Evolutionary conservation across 352 stramenopile species (phyloP).

Genomic region (Aphanomyces euteiches): DNA sequence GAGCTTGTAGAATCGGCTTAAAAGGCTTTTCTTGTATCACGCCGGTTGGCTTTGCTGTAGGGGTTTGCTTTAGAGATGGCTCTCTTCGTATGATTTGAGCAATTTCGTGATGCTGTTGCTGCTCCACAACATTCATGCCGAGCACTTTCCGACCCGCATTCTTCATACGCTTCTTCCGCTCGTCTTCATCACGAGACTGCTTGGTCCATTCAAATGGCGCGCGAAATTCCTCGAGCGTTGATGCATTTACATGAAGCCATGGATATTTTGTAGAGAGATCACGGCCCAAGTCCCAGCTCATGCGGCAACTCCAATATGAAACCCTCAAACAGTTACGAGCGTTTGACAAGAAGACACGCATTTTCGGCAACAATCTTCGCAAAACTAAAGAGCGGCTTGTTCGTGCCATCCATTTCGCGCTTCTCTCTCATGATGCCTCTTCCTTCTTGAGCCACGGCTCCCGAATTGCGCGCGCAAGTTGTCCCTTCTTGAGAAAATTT

Average conservation of each 20-base stretch:
- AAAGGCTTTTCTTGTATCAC: no score
- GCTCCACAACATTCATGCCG: background rate
- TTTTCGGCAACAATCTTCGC: no score
- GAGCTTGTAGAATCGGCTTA: no score
- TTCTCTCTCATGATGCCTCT: no score
- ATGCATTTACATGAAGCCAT: constrained; percentile 62
- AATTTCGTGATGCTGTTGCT: constrained; percentile 7
- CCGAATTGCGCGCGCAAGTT: no score
- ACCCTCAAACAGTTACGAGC: background rate
- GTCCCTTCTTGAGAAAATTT: no score
- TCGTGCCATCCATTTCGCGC: no score
- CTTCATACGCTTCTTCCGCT: background rate
- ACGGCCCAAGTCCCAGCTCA: constrained; percentile 48
- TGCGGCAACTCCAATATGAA: background rate
- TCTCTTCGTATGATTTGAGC: background rate
- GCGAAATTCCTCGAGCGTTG: constrained; percentile 58
- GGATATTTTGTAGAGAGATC: constrained; percentile 65
- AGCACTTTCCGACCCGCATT: constrained; percentile 17
- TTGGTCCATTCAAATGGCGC: constrained; percentile 24
- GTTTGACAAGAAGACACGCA: background rate
- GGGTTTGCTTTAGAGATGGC: background rate
- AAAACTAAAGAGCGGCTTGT: no score
- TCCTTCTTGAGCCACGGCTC: no score
- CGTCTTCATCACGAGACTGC: constrained; percentile 4
- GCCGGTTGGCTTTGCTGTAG: background rate